Conservation (phyloP, 129 eudicot species). For the Centrapalus pauciflorus region DNA sequence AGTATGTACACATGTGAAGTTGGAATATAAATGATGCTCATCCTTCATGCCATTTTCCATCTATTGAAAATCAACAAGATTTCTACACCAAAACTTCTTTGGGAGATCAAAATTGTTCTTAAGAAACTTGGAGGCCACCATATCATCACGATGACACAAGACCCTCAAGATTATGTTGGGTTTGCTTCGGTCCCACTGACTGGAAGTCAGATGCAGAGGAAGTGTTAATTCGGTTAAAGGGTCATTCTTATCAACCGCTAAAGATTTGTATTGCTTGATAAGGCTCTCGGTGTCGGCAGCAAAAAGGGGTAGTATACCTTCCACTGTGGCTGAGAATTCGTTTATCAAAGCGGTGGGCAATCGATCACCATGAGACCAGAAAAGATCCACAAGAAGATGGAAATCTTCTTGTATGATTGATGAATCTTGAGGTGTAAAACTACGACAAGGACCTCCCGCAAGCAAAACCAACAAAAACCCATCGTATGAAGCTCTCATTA, state of each 20-base stretch:
- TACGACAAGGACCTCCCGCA: slow-evolving; percentile 80
- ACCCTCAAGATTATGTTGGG: slow-evolving; percentile 57
- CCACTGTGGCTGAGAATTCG: slow-evolving; percentile 27
- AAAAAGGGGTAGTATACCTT: slow-evolving; percentile 40
- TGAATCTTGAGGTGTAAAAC: slow-evolving; percentile 48
- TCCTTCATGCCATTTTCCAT: background rate
- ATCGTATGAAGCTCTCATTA: slow-evolving; percentile 85
- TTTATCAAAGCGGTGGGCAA: slow-evolving; percentile 50
- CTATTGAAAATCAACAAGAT: background rate
- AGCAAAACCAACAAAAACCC: slow-evolving; percentile 84
- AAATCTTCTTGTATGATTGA: slow-evolving; percentile 50
- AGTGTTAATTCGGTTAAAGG: slow-evolving; percentile 31
- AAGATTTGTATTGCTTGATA: slow-evolving; percentile 34
- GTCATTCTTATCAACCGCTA: slow-evolving; percentile 3
- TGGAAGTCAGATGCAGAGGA: slow-evolving; percentile 41
- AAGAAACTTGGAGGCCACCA: slow-evolving; percentile 51
- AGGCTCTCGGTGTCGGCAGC: slow-evolving; percentile 38
- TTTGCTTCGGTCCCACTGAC: slow-evolving; percentile 45
- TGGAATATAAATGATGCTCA: no score
- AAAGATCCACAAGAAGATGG: slow-evolving; percentile 43
- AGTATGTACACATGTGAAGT: background rate
- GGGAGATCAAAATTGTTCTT: slow-evolving; percentile 44
- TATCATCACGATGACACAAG: slow-evolving; percentile 50
- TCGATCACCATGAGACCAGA: slow-evolving; percentile 75
- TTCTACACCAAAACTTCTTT: slow-evolving; percentile 25